phyloP scores from a whole-genome alignment of 2,329 filamentous ascomycete genomes.

The Colletotrichum sp. region DNA sequence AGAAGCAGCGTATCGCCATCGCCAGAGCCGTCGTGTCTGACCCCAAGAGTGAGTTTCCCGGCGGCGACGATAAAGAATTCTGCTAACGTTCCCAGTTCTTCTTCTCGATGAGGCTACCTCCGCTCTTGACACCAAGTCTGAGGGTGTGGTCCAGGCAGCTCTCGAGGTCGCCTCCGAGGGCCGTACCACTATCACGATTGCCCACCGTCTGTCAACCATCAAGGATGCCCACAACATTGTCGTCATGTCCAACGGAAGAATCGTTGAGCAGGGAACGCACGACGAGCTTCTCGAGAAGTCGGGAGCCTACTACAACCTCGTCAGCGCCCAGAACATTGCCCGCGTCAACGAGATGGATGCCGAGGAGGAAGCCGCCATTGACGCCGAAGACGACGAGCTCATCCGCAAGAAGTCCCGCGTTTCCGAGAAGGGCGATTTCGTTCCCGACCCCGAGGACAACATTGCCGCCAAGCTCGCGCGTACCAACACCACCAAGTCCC shows the following conservation, averaged over 20 bases:
- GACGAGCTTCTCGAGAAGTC: slow-evolving; percentile 73
- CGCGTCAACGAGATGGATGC: slow-evolving; percentile 58
- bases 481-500: slow-evolving; percentile 60
- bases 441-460: slow-evolving; percentile 67
- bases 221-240: slow-evolving; percentile 95
- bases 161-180: slow-evolving; percentile 85
- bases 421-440: slow-evolving; percentile 43
- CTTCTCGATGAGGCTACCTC: slow-evolving; percentile 95
- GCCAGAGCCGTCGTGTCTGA: slow-evolving; percentile 89
- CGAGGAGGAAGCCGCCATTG: slow-evolving; percentile 56
- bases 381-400: slow-evolving; percentile 54
- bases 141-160: slow-evolving; percentile 92
- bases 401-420: slow-evolving; percentile 51
- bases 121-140: slow-evolving; percentile 91
- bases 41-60: slow-evolving; percentile 67
- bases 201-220: slow-evolving; percentile 94
- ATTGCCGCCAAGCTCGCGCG: slow-evolving; percentile 63
- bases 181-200: slow-evolving; percentile 94
- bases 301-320: slow-evolving; percentile 82
- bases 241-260: slow-evolving; percentile 84
- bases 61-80: background rate
- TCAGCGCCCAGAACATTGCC: slow-evolving; percentile 86
- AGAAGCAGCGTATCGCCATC: slow-evolving; percentile 97
- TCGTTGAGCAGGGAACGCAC: slow-evolving; percentile 92
- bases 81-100: slow-evolving; percentile 58